phyloP scores from a whole-genome alignment of 176 grass and related monocot genomes.

The Guadua angustifolia region DNA sequence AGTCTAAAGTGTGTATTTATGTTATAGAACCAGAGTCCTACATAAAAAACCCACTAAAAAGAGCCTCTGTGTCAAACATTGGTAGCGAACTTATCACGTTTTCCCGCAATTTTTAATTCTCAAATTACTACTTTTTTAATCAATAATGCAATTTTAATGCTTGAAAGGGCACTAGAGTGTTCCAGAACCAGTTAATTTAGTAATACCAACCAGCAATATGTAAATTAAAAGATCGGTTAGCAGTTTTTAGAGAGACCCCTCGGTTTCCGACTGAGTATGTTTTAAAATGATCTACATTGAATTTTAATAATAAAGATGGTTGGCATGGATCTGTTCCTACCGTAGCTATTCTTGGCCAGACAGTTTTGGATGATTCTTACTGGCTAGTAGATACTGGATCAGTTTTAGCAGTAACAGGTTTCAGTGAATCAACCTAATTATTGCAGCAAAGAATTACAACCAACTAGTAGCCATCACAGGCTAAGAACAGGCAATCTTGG shows the following conservation, averaged over 20 bases:
- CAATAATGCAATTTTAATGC: background rate
- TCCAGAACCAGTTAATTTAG: constrained; percentile 1
- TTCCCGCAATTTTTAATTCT: background rate
- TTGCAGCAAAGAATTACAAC: background rate
- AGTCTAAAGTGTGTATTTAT: background rate
- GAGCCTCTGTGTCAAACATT: background rate
- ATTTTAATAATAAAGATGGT: background rate
- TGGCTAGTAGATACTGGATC: background rate
- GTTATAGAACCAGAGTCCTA: background rate
- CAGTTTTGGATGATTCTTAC: constrained; percentile 8
- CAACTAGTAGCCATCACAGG: background rate
- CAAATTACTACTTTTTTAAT: background rate
- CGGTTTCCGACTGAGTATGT: background rate
- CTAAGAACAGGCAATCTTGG: background rate
- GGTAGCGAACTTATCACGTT: background rate
- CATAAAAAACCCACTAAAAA: background rate
- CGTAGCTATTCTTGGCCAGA: background rate
- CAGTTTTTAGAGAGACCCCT: background rate
- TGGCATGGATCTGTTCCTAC: background rate
- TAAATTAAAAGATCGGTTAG: background rate
- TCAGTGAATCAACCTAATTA: background rate
- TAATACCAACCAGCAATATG: background rate
- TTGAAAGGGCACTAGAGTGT: background rate
- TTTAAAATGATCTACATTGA: constrained; percentile 13
- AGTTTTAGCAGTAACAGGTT: constrained; percentile 21